These are phyloP conservation scores for Penium margaritaceum DNA, from an alignment of 139 green algal genomes.

Conservation along the genomic window DNA sequence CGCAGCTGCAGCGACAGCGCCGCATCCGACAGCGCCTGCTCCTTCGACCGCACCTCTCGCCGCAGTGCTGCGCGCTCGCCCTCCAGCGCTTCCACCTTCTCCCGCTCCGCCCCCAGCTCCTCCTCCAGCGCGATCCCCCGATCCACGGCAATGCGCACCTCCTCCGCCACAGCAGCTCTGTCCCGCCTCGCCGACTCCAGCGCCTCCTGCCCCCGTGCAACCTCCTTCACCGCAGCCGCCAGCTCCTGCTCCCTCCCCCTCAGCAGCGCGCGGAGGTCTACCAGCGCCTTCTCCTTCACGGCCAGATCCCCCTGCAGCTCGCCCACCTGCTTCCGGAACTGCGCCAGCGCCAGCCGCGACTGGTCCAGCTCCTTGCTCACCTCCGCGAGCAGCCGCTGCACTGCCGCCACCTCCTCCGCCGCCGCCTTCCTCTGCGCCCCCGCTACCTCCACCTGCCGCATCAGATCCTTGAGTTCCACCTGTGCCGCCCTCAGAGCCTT, in stretches of 20 bases:
- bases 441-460: not conserved
- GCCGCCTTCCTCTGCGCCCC: not conserved
- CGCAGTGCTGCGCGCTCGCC: constrained; percentile 6
- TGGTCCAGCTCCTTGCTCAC: constrained; percentile 24
- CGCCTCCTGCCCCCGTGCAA: not conserved
- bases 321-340: constrained; percentile 26
- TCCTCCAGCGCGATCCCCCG: not conserved
- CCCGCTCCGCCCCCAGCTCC: not conserved
- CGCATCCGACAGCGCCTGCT: constrained; percentile 26
- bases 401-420: constrained; percentile 1
- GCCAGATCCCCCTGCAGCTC: constrained; percentile 16
- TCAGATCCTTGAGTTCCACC: constrained; percentile 20
- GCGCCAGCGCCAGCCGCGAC: not conserved
- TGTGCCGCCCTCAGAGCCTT: constrained; percentile 6
- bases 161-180: not conserved
- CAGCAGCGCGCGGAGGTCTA: not conserved
- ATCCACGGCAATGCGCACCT: not conserved
- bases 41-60: constrained; percentile 7
- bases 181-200: not conserved
- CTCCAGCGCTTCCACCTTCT: not conserved
- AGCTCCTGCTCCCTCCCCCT: not conserved
- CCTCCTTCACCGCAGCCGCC: constrained; percentile 9
- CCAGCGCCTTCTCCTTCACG: not conserved
- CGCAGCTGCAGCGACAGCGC: constrained; percentile 29
- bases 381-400: constrained; percentile 7